Conservation (phyloP, 2,329 filamentous ascomycete genomes). For the Pleoardoris graminearum region DNA sequence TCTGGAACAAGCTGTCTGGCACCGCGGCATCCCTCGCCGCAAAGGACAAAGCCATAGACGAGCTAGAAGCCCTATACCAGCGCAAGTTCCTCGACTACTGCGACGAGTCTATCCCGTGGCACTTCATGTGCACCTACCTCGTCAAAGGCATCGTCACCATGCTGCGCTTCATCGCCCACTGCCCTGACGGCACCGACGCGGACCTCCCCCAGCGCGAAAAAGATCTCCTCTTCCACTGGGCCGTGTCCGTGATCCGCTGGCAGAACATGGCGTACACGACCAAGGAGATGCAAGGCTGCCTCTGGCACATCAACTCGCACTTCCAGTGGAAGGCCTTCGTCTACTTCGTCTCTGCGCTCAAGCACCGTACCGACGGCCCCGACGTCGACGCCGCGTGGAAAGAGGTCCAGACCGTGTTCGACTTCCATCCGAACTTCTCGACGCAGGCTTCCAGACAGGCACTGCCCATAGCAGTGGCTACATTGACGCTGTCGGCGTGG, state of each 20-base stretch:
- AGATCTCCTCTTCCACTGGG: constrained; percentile 47
- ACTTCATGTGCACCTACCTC: constrained; percentile 52
- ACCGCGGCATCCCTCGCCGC: constrained; percentile 19
- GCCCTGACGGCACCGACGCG: constrained; percentile 44
- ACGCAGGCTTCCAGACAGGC: constrained; percentile 41
- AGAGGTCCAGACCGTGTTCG: constrained; percentile 50
- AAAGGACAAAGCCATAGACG: constrained; percentile 43
- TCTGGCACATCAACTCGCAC: constrained; percentile 53
- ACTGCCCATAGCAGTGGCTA: constrained; percentile 49
- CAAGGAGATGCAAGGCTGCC: constrained; percentile 46
- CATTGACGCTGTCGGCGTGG: constrained; percentile 52
- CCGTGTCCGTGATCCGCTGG: constrained; percentile 48
- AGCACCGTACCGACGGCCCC: constrained; percentile 27
- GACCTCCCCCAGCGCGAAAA: constrained; percentile 39
- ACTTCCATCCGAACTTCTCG: constrained; percentile 48
- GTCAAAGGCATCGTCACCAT: constrained; percentile 49
- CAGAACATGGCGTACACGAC: constrained; percentile 48
- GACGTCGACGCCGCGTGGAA: constrained; percentile 49
- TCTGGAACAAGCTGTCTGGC: constrained; percentile 28
- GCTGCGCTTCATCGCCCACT: constrained; percentile 51
- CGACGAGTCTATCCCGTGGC: constrained; percentile 44
- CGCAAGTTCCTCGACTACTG: constrained; percentile 46
- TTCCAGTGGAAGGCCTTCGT: constrained; percentile 59
- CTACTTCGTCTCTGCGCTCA: constrained; percentile 49
- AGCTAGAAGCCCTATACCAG: constrained; percentile 48